phyloP scores from a whole-genome alignment of 2,329 filamentous ascomycete genomes.

The Blumeria hordei region DNA sequence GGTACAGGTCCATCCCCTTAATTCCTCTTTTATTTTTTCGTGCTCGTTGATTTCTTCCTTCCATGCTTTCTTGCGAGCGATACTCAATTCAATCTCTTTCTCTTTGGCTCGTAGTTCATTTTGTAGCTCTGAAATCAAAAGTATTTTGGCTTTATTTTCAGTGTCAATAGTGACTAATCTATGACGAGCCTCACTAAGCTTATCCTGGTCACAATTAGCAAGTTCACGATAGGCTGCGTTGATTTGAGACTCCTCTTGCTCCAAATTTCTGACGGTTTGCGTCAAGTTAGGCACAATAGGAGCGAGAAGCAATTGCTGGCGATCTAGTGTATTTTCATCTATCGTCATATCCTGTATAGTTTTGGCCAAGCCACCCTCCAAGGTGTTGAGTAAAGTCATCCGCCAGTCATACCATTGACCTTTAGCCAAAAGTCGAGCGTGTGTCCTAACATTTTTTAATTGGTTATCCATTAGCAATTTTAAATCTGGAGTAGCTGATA shows the following conservation, averaged over 20 bases:
- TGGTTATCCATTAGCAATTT: slow-evolving; percentile 81
- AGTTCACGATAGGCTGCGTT: slow-evolving; percentile 50
- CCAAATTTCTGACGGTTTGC: slow-evolving; percentile 34
- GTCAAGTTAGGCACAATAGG: slow-evolving; percentile 40
- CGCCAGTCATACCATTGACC: slow-evolving; percentile 98
- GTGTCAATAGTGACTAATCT: slow-evolving; percentile 38
- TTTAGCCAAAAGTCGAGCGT: slow-evolving; percentile 73
- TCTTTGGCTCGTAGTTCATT: slow-evolving; percentile 44
- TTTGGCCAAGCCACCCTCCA: slow-evolving; percentile 56
- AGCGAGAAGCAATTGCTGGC: slow-evolving; percentile 45
- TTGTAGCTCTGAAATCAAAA: slow-evolving; percentile 40
- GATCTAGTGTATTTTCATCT: slow-evolving; percentile 41
- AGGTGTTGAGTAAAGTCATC: slow-evolving; percentile 63
- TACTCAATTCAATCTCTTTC: slow-evolving; percentile 32
- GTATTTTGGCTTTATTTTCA: slow-evolving; percentile 45
- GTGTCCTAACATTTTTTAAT: slow-evolving; percentile 91
- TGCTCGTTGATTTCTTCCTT: slow-evolving; percentile 56
- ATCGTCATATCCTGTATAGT: slow-evolving; percentile 53
- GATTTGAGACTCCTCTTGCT: slow-evolving; percentile 39
- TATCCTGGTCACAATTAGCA: slow-evolving; percentile 56
- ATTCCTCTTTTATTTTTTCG: slow-evolving; percentile 66
- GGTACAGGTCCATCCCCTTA: slow-evolving; percentile 62
- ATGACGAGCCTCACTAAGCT: slow-evolving; percentile 49
- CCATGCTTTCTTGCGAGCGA: slow-evolving; percentile 43
- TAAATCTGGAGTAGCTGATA: slow-evolving; percentile 61